Evolutionary conservation across 2,329 filamentous ascomycete genomes (phyloP).

Genomic region (Monosporascus ibericus): DNA sequence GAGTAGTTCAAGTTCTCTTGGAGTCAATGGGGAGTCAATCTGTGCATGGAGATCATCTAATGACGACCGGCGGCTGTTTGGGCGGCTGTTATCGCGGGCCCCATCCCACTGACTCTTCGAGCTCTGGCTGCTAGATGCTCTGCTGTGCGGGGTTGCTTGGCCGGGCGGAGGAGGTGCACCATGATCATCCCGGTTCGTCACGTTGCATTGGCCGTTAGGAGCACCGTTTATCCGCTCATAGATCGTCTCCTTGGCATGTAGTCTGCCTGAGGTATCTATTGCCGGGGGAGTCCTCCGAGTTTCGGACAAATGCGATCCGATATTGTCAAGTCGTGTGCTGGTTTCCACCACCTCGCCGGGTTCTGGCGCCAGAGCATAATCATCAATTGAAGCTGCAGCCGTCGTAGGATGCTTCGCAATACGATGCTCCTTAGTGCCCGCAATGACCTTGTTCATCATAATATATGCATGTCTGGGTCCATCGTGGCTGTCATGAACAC

Average conservation of each 20-base stretch:
- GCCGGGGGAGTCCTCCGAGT: neutral
- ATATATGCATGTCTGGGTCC: neutral
- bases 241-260: neutral
- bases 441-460: constrained; percentile 11
- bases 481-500: neutral
- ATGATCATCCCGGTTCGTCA: neutral
- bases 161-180: constrained; percentile 1
- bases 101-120: constrained; percentile 7
- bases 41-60: constrained; percentile 6
- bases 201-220: neutral
- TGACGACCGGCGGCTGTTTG: constrained; percentile 16
- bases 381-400: neutral
- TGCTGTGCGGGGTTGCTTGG: constrained; percentile 3
- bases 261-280: neutral
- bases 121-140: constrained; percentile 10
- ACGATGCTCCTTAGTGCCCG: constrained; percentile 4
- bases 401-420: constrained; percentile 2
- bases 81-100: constrained; percentile 1
- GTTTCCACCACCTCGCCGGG: neutral
- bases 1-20: constrained; percentile 24
- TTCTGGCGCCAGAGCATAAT: neutral
- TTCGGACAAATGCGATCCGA: neutral
- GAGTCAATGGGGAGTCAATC: constrained; percentile 21
- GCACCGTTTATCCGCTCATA: neutral
- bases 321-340: neutral